phyloP scores from a whole-genome alignment of 345 rosid genomes.

The Bruguiera sexangula region DNA sequence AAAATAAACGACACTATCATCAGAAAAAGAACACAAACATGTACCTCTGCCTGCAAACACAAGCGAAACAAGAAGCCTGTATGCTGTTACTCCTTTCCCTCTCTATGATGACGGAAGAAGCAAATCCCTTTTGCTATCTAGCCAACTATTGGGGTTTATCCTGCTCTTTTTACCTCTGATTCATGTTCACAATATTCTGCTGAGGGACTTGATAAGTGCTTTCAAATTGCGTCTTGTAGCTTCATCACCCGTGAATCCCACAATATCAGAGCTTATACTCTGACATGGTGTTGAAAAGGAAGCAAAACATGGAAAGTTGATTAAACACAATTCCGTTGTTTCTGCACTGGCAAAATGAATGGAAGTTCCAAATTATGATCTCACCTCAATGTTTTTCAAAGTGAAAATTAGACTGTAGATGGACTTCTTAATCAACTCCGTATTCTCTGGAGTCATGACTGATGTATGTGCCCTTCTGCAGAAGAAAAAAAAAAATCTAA shows the following conservation, averaged over 20 bases:
- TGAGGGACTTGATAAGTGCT: slow-evolving; percentile 87
- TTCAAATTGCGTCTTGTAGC: slow-evolving; percentile 81
- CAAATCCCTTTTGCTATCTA: not conserved
- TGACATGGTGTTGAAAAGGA: slow-evolving; percentile 27
- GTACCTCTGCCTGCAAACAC: not conserved
- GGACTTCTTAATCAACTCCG: slow-evolving; percentile 80
- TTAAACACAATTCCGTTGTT: not conserved
- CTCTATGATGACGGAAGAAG: slow-evolving; percentile 3
- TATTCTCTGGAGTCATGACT: slow-evolving; percentile 89
- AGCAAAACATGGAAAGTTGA: not conserved
- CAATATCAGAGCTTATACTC: slow-evolving; percentile 92
- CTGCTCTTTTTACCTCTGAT: not conserved
- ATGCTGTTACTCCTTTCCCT: not conserved
- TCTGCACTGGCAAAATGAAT: not conserved
- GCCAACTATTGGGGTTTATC: slow-evolving; percentile 1
- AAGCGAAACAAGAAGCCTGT: not conserved
- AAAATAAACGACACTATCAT: no score
- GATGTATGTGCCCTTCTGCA: slow-evolving; percentile 48
- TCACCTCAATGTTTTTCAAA: slow-evolving; percentile 91
- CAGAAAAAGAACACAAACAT: no score
- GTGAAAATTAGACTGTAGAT: slow-evolving; percentile 80
- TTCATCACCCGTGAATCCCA: slow-evolving; percentile 99
- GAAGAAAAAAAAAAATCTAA: not conserved
- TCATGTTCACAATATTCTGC: slow-evolving; percentile 68
- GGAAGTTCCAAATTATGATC: slow-evolving; percentile 3